These are phyloP conservation scores for Suhomyces anneliseae DNA, from an alignment of 1,139 yeast species.

Conservation along the genomic window DNA sequence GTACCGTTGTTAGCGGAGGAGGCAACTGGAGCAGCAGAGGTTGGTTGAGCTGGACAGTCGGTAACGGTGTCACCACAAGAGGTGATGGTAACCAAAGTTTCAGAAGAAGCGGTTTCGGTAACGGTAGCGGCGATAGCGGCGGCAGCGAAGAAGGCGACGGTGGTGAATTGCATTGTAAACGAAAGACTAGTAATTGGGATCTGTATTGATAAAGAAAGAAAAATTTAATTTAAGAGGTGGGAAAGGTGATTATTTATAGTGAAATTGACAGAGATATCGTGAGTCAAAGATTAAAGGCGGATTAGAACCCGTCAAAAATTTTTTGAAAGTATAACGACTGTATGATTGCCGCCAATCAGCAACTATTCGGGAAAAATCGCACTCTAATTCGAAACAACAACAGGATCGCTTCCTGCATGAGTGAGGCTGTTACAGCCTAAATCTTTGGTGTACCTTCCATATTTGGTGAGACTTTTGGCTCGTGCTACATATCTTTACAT, in stretches of 20 bases:
- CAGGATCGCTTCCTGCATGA: not conserved
- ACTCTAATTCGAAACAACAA: not conserved
- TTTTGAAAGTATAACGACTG: not conserved
- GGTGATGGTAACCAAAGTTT: constrained; percentile 29
- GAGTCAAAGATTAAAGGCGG: not conserved
- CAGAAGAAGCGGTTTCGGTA: constrained; percentile 20
- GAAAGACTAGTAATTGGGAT: constrained; percentile 21
- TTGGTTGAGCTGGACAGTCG: constrained; percentile 24
- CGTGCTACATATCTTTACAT: not conserved
- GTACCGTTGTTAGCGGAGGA: constrained; percentile 24
- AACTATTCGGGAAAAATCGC: not conserved
- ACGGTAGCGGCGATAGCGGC: constrained; percentile 22
- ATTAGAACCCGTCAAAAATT: not conserved
- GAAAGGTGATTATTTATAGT: constrained; percentile 6
- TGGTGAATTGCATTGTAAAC: constrained; percentile 29
- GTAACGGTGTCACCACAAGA: constrained; percentile 26
- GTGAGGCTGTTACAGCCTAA: not conserved
- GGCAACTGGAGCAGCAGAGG: constrained; percentile 24
- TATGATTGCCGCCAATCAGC: not conserved
- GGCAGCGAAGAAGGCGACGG: constrained; percentile 27
- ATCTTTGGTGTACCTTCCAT: not conserved
- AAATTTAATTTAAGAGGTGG: constrained; percentile 1
- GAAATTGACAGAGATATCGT: not conserved
- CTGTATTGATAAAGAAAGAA: constrained; percentile 13
- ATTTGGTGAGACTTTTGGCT: not conserved